phyloP scores from a whole-genome alignment of 2,329 filamentous ascomycete genomes.

The Pseudocercospora macadamiae region DNA sequence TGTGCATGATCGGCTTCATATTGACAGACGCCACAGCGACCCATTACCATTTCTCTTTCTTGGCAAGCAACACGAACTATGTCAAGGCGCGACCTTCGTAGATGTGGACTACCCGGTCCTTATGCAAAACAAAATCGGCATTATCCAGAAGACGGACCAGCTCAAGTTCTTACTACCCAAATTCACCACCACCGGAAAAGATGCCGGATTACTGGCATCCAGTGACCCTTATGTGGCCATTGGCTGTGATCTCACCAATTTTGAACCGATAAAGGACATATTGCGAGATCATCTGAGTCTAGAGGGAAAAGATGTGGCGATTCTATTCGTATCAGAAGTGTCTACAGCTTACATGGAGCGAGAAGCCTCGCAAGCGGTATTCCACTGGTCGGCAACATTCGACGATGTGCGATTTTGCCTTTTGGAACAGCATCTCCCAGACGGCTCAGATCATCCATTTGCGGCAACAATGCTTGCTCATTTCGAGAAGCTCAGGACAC shows the following conservation, averaged over 20 bases:
- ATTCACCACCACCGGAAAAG: constrained; percentile 39
- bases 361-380: constrained; percentile 70
- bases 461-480: constrained; percentile 82
- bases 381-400: constrained; percentile 75
- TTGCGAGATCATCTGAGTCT: constrained; percentile 63
- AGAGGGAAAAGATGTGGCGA: constrained; percentile 59
- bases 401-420: constrained; percentile 79
- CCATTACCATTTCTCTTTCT: constrained; percentile 84
- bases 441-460: constrained; percentile 78
- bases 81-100: constrained; percentile 67
- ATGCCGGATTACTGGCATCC: constrained; percentile 58
- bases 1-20: background rate
- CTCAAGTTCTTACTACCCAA: constrained; percentile 56
- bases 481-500: constrained; percentile 78
- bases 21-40: constrained; percentile 61
- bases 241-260: constrained; percentile 77
- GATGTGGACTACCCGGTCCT: constrained; percentile 86
- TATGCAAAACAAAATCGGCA: constrained; percentile 71
- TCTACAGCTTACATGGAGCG: constrained; percentile 89
- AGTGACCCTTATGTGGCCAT: constrained; percentile 76
- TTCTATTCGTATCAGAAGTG: constrained; percentile 82
- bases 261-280: constrained; percentile 61
- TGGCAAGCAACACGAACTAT: constrained; percentile 63
- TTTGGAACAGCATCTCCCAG: constrained; percentile 82
- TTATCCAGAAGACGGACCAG: constrained; percentile 66